These are phyloP conservation scores for Eremothecium gossypii DNA, from an alignment of 1,139 yeast genomes.

Conservation along the genomic window DNA sequence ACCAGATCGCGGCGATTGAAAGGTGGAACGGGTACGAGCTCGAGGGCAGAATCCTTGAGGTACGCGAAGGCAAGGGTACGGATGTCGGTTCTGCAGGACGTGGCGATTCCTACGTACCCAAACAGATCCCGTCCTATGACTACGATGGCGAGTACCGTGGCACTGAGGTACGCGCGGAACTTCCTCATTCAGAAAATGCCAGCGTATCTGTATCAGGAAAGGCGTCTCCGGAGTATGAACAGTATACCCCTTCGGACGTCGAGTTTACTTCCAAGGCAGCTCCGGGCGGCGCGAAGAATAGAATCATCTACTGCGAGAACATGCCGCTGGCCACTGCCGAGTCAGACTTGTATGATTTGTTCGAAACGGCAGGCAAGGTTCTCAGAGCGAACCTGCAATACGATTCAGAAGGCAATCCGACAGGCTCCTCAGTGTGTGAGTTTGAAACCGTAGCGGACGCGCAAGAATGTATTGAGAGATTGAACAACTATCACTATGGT, in stretches of 20 bases:
- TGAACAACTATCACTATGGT: slow-evolving; percentile 77
- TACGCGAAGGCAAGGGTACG: slow-evolving; percentile 48
- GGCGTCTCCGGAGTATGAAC: background rate
- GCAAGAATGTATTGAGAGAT: slow-evolving; percentile 60
- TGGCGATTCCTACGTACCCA: slow-evolving; percentile 5
- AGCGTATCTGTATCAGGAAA: background rate
- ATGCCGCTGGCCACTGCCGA: slow-evolving; percentile 84
- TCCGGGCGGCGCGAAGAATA: slow-evolving; percentile 48
- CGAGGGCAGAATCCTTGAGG: slow-evolving; percentile 62
- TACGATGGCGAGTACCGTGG: background rate
- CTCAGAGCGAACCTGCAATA: slow-evolving; percentile 68
- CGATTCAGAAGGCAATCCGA: slow-evolving; percentile 56
- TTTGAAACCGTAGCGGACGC: slow-evolving; percentile 65
- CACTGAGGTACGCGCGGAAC: background rate
- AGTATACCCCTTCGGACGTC: background rate
- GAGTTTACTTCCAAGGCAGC: slow-evolving; percentile 1
- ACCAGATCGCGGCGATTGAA: slow-evolving; percentile 53
- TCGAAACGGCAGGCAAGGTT: slow-evolving; percentile 77
- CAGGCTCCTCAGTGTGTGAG: slow-evolving; percentile 79
- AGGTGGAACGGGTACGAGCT: slow-evolving; percentile 56
- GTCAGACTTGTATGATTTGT: slow-evolving; percentile 76
- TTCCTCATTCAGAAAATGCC: background rate
- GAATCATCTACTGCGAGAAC: slow-evolving; percentile 62
- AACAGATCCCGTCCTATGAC: background rate
- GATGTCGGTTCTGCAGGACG: slow-evolving; percentile 1